Evolutionary conservation across 306 rosid genomes (phyloP), one percentile per base, ranked within the genome.

Genomic region (Vigna trinervia): DNA sequence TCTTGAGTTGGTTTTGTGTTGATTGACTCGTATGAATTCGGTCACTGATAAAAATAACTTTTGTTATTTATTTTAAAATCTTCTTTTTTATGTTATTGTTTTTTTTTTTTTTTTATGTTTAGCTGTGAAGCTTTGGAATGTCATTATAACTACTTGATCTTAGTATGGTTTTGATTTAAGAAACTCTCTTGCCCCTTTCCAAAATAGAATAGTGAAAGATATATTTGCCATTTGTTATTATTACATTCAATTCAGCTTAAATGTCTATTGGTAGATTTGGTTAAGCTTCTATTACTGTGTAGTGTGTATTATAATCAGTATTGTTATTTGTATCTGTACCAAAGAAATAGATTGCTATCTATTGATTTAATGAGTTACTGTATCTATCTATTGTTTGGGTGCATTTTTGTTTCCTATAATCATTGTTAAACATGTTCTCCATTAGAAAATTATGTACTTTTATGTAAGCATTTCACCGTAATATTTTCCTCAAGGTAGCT

Each of bases 261-360:
- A 34, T 36, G 53, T 7, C 10, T 41, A 76, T 20, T 36, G 12
- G 14, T 38, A 30, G 19, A 36, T 64, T 63, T 39, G 47, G 20
- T 63, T 76, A 62, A 50, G 63, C 28, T 75, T 38, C 36, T 32
- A 45, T 72, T 72, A 17, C 56, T 57, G 28, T 56, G 19, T 22
- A 54, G 38, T 56, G 23, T 56, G 12, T 20, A 56, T 39, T 73
- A 26, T 22, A 12, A 22, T 57, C 15, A 43, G 43, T 13, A 39
- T 14, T 39, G 8, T 14, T 38, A 5, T 58, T 73, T 46, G 14
- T 52, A 56, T 73, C 11, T 73, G 38, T 10, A 6, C 36, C 50
- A 17, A 52, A 23, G 6, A 56, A 54, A 23, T 73, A 12, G 58
- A 28, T 4, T 26, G 5, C 11, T 73, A 32, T 26, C 53, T 72